These are phyloP conservation scores for Solanum medicagineum DNA, from an alignment of 257 asterid genomes.

Conservation along the genomic window DNA sequence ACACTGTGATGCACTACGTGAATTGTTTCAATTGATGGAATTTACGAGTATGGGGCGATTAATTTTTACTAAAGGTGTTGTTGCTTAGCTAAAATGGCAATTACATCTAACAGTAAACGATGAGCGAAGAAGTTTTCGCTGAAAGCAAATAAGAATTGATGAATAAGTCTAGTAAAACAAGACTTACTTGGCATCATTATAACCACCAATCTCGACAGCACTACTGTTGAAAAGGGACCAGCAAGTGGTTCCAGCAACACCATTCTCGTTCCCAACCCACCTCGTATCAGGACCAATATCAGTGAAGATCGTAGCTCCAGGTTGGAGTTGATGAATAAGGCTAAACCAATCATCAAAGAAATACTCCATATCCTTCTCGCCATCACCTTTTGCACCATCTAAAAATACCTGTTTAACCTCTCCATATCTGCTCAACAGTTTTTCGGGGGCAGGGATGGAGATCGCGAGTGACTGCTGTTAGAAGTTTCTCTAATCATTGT, in stretches of 20 bases:
- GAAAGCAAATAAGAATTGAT: neutral
- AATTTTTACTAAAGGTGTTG: neutral
- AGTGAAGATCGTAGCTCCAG: slow-evolving; percentile 64
- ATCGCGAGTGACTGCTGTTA: neutral
- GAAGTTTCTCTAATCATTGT: neutral
- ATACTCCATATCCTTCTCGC: slow-evolving; percentile 90
- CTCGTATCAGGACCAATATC: slow-evolving; percentile 90
- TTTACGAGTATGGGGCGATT: neutral
- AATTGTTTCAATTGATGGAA: neutral
- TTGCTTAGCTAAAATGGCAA: neutral
- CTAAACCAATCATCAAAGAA: slow-evolving; percentile 81
- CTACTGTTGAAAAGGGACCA: slow-evolving; percentile 88
- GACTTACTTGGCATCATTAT: slow-evolving; percentile 45
- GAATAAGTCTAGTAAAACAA: neutral
- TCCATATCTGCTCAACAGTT: slow-evolving; percentile 49
- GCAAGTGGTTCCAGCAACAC: slow-evolving; percentile 68
- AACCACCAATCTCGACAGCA: slow-evolving; percentile 39
- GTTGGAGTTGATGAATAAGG: slow-evolving; percentile 80
- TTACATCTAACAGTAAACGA: neutral
- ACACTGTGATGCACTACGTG: neutral
- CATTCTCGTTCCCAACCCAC: slow-evolving; percentile 91
- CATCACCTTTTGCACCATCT: slow-evolving; percentile 89
- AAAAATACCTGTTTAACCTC: slow-evolving; percentile 59
- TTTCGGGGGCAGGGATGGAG: neutral
- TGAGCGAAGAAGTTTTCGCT: neutral